Conservation (phyloP, 768 basidiomycete species). For the Russula earlei region DNA sequence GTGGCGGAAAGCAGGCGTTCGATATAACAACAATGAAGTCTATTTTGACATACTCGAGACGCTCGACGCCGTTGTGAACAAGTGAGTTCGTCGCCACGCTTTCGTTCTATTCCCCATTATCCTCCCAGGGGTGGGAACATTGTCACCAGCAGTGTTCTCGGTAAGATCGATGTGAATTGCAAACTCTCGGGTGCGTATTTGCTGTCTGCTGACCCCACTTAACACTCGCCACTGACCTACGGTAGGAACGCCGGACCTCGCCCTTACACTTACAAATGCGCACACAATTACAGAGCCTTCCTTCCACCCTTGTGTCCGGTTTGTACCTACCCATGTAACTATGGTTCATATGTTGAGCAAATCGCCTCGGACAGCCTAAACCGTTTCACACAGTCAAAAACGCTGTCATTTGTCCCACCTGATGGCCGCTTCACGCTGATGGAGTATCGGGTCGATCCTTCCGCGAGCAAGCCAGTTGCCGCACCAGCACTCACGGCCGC, state of each 20-base stretch:
- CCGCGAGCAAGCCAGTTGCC: constrained; percentile 24
- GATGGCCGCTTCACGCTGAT: constrained; percentile 81
- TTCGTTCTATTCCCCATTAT: neutral
- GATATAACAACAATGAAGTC: constrained; percentile 83
- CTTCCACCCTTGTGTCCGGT: constrained; percentile 93
- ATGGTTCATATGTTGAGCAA: neutral
- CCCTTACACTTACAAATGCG: constrained; percentile 54
- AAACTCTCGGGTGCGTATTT: constrained; percentile 57
- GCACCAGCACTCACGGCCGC: constrained; percentile 34
- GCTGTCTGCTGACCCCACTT: neutral
- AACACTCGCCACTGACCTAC: neutral
- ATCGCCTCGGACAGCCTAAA: constrained; percentile 43
- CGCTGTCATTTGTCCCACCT: constrained; percentile 86
- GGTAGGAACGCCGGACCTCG: constrained; percentile 80
- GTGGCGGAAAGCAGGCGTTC: constrained; percentile 80
- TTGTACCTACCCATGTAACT: constrained; percentile 21
- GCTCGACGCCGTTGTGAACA: constrained; percentile 67
- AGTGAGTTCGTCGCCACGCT: constrained; percentile 35
- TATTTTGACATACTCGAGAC: constrained; percentile 88
- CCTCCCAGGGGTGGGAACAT: constrained; percentile 54
- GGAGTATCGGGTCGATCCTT: constrained; percentile 65
- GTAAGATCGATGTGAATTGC: constrained; percentile 68
- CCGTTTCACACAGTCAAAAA: constrained; percentile 67
- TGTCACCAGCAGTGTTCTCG: constrained; percentile 59
- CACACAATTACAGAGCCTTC: constrained; percentile 45